These are phyloP conservation scores for Entelexis paramagnoliae DNA, from an alignment of 1,139 yeast species.

Conservation along the genomic window DNA sequence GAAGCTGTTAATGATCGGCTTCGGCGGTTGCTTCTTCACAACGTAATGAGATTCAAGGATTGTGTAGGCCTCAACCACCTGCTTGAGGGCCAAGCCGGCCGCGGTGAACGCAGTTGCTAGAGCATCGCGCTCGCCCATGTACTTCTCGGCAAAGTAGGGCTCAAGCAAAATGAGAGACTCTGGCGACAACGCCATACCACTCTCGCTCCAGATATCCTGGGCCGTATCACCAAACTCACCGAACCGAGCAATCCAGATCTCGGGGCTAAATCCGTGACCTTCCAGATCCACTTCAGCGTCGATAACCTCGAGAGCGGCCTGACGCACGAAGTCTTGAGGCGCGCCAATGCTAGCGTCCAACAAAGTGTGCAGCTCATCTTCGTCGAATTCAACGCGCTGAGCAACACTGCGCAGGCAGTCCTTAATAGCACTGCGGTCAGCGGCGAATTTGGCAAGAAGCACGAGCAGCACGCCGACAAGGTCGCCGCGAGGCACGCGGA, in stretches of 20 bases:
- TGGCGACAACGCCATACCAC: constrained; percentile 41
- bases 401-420: constrained; percentile 71
- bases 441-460: constrained; percentile 53
- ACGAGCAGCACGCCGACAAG: constrained; percentile 54
- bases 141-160: constrained; percentile 37
- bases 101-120: constrained; percentile 23
- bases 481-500: constrained; percentile 55
- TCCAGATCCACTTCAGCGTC: constrained; percentile 83
- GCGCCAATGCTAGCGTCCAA: constrained; percentile 46
- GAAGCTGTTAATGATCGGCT: constrained; percentile 62
- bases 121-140: constrained; percentile 23
- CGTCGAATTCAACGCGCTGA: constrained; percentile 57
- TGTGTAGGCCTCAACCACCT: constrained; percentile 34
- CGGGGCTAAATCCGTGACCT: constrained; percentile 44
- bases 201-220: constrained; percentile 75
- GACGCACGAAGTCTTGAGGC: constrained; percentile 61
- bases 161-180: constrained; percentile 43
- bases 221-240: constrained; percentile 68
- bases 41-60: constrained; percentile 46
- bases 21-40: constrained; percentile 61
- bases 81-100: constrained; percentile 19
- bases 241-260: constrained; percentile 68
- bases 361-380: constrained; percentile 49
- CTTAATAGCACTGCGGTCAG: constrained; percentile 70
- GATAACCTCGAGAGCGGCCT: constrained; percentile 67